Evolutionary conservation across 352 stramenopile species (phyloP).

Genomic region (Pelagophyceae sp.): DNA sequence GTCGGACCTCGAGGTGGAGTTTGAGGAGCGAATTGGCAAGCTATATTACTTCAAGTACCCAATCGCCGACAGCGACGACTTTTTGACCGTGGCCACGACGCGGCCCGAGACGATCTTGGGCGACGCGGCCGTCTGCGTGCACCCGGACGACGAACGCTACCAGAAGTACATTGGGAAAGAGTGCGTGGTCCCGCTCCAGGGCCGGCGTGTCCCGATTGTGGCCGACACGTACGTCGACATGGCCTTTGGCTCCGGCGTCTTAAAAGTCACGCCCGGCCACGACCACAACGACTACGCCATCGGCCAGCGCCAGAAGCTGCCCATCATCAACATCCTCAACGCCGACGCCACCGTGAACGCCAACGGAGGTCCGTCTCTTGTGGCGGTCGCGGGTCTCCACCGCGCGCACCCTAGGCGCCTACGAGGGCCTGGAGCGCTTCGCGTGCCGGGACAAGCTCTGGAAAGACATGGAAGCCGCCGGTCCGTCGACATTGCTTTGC

Average conservation of each 20-base stretch:
- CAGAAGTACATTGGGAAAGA: conserved; percentile 58
- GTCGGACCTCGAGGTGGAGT: conserved; percentile 76
- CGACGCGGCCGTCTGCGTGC: conserved; percentile 92
- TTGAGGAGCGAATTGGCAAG: conserved; percentile 61
- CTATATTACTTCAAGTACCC: conserved; percentile 82
- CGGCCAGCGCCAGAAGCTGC: conserved; percentile 85
- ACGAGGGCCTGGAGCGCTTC: conserved; percentile 84
- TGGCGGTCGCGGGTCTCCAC: too few species aligned
- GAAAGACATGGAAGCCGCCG: conserved; percentile 70
- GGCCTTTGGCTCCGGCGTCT: conserved; percentile 83
- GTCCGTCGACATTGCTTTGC: too few species aligned
- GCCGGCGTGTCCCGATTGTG: conserved; percentile 69
- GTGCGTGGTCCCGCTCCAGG: conserved; percentile 51
- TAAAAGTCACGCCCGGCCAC: conserved; percentile 98
- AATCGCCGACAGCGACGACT: conserved; percentile 50
- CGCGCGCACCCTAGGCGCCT: too few species aligned
- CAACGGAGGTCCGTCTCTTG: conserved; percentile 42
- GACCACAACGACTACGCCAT: conserved; percentile 98
- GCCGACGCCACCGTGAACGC: conserved; percentile 64
- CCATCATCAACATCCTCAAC: conserved; percentile 74
- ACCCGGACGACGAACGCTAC: conserved; percentile 82
- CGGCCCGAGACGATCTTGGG: conserved; percentile 97
- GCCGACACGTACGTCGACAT: conserved; percentile 81
- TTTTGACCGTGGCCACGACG: conserved; percentile 89
- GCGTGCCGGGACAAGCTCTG: conserved; percentile 77